Base-by-base conservation (phyloP, 2,329 filamentous ascomycete genomes). In the Alternaria dauci region DNA sequence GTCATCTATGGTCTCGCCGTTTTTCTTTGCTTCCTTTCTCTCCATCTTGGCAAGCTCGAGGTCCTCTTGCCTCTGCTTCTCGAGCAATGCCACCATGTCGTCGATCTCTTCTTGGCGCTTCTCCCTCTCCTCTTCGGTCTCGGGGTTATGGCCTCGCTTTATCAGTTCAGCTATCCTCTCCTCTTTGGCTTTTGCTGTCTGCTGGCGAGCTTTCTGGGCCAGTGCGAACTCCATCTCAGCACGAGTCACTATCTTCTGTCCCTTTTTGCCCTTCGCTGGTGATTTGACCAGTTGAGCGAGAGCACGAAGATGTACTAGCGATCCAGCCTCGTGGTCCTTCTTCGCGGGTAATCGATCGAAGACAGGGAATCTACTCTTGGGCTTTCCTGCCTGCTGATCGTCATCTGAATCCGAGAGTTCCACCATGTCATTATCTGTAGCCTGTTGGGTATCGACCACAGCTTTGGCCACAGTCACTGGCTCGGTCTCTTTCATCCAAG, bases 101-200 rank as follows among this genome's bases (percentile, higher is more conserved):
- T 98, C 95, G 12, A 97, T 88, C 60, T 94, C 88, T 58, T 91
- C 88, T 77, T 93, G 88, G 75, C 96, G 91, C 34, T 88, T 87
- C 73, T 94, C 91, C 20, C 92, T 88, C 76, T 99, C 94, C 78
- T 97, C 94, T 2, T 89, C 88, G 0, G 92, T 97, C 76, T 94
- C 90, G 18, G 98, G 84, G 25, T 90, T 82, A 26, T 97, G 85
- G 8, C 95, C 95, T 78, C 91, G 93, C 11, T 90, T 89, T 71
- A 87, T 88, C 41, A 99, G 85, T 68, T 89, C 85, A 57, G 92
- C 88, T 20, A 98, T 85, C 56, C 90, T 90, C 67, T 92, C 89
- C 61, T 92, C 87, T 54, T 92, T 89, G 76, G 95, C 93, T 42
- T 86, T 79, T 61, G 88, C 88, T 44, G 93, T 94, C 78, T 99